A percentile compares a stretch with the other conserved stretches of the same genome.
phyloP scores from a whole-genome alignment of 306 rosid genomes.

The Rosa chinensis region DNA sequence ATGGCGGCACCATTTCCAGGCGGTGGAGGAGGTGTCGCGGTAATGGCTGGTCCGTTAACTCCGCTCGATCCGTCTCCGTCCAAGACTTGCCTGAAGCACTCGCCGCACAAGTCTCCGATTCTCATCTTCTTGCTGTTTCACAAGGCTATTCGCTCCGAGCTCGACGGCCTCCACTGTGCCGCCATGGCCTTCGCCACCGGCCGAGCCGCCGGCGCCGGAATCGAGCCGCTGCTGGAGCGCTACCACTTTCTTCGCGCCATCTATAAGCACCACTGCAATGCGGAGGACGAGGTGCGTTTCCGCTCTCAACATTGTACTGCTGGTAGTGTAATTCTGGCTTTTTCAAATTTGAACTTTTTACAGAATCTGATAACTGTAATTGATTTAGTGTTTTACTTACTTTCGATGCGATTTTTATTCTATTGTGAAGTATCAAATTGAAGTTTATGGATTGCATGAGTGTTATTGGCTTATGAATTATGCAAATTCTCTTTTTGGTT shows the following conservation, averaged over 20 bases:
- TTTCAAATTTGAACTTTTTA: neutral
- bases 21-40: conserved; percentile 40
- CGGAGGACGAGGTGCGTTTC: conserved; percentile 28
- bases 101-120: conserved; percentile 39
- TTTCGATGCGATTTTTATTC: neutral
- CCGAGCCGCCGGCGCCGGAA: neutral
- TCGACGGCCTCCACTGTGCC: conserved; percentile 37
- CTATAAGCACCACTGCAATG: conserved; percentile 34
- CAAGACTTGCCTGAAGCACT: conserved; percentile 20
- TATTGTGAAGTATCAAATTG: neutral
- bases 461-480: neutral
- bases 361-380: neutral
- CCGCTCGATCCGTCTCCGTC: conserved; percentile 36
- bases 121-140: conserved; percentile 49
- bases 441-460: neutral
- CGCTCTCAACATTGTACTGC: neutral
- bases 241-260: conserved; percentile 26
- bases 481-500: neutral
- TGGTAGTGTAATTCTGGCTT: neutral
- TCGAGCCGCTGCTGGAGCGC: conserved; percentile 22
- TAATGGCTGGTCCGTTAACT: conserved; percentile 35
- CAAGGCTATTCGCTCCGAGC: conserved; percentile 52
- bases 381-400: neutral
- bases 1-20: conserved; percentile 49
- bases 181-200: conserved; percentile 38